Conservation (phyloP, 1,139 yeast species). For the Lizanozyma gosingica region DNA sequence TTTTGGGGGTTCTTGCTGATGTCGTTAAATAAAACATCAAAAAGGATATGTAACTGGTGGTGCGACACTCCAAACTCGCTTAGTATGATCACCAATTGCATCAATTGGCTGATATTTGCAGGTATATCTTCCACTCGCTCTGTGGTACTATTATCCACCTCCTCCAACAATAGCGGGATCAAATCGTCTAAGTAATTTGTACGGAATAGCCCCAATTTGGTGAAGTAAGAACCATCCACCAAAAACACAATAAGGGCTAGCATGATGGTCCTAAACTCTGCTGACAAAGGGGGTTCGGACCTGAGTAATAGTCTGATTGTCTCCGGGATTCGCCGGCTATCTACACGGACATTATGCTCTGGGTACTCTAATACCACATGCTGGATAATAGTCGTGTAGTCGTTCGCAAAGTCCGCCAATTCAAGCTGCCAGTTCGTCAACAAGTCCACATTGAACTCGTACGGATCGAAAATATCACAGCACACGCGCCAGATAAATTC, state of each 20-base stretch:
- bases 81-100: constrained; percentile 18
- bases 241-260: not conserved
- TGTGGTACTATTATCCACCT: not conserved
- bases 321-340: constrained; percentile 1
- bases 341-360: constrained; percentile 7
- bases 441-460: not conserved
- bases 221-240: constrained; percentile 1
- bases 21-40: constrained; percentile 15
- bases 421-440: constrained; percentile 30
- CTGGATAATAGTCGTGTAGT: constrained; percentile 14
- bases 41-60: not conserved
- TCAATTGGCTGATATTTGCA: constrained; percentile 12
- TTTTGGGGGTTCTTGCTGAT: constrained; percentile 5
- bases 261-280: constrained; percentile 1
- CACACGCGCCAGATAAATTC: not conserved
- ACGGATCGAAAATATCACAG: not conserved
- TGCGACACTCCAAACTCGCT: constrained; percentile 22
- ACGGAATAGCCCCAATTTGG: not conserved
- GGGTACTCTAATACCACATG: constrained; percentile 14
- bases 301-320: not conserved
- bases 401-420: constrained; percentile 16
- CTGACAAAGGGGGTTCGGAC: not conserved
- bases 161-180: not conserved
- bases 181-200: not conserved
- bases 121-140: no score